These are phyloP conservation scores for Exophiala bonariae DNA, from an alignment of 2,329 filamentous ascomycete genomes.

Conservation along the genomic window DNA sequence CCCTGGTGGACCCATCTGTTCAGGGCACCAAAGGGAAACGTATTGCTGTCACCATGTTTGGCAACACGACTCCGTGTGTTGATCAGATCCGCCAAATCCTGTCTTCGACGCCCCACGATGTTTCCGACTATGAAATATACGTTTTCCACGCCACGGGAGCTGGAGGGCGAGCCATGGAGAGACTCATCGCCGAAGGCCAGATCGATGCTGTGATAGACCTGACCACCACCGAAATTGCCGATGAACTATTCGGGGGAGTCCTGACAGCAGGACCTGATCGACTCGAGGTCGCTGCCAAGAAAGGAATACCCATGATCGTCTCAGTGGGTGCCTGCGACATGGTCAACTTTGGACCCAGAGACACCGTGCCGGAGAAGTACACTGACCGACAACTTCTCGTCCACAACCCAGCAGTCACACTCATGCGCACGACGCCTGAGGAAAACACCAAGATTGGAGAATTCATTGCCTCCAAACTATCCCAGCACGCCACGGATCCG, in stretches of 20 bases:
- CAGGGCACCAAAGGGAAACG: conserved; percentile 40
- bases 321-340: conserved; percentile 60
- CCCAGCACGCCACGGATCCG: conserved; percentile 37
- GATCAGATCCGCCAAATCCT: conserved; percentile 49
- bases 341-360: conserved; percentile 62
- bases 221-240: conserved; percentile 70
- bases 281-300: conserved; percentile 57
- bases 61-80: conserved; percentile 68
- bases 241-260: conserved; percentile 63
- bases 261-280: conserved; percentile 60
- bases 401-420: conserved; percentile 66
- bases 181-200: conserved; percentile 56
- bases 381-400: conserved; percentile 54
- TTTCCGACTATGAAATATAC: conserved; percentile 55
- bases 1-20: conserved; percentile 6
- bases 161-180: conserved; percentile 69
- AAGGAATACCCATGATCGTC: conserved; percentile 59
- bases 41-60: conserved; percentile 72
- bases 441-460: conserved; percentile 58
- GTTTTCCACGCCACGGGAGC: conserved; percentile 71
- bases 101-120: conserved; percentile 25
- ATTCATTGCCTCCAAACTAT: conserved; percentile 58
- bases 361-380: conserved; percentile 58
- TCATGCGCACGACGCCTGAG: conserved; percentile 63
- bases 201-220: conserved; percentile 68